Conservation (phyloP, 1,139 yeast species). For the Dujonia santamariae region DNA sequence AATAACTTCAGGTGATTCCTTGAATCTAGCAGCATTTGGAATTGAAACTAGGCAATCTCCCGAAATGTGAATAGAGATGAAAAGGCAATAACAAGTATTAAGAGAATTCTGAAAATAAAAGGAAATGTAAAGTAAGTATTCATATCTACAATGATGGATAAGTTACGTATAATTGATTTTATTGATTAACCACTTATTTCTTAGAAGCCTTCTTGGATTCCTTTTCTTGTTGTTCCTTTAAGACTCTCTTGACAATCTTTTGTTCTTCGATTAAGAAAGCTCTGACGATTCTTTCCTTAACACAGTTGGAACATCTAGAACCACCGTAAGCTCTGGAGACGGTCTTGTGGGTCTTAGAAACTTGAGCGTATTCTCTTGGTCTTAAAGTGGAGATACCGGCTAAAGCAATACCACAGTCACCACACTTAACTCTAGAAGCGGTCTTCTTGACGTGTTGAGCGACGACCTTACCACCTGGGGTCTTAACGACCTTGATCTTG, state of each 20-base stretch:
- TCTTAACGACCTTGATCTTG: conserved; percentile 98
- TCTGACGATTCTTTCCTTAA: conserved; percentile 97
- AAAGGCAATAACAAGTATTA: not conserved
- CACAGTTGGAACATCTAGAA: conserved; percentile 97
- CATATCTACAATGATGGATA: too few species aligned
- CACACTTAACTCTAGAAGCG: conserved; percentile 97
- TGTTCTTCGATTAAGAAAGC: conserved; percentile 99
- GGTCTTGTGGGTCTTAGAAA: conserved; percentile 95
- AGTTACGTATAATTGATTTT: conserved; percentile 6
- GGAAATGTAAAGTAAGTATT: not conserved
- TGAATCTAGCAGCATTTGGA: too few species aligned
- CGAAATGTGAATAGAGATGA: too few species aligned
- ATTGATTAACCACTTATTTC: conserved; percentile 21
- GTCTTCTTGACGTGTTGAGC: conserved; percentile 96
- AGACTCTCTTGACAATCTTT: conserved; percentile 98
- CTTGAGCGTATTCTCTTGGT: conserved; percentile 95
- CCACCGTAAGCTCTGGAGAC: conserved; percentile 99
- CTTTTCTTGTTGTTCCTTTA: conserved; percentile 90
- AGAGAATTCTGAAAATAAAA: too few species aligned
- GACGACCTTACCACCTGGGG: conserved; percentile 98
- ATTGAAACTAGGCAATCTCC: too few species aligned
- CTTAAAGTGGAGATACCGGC: conserved; percentile 93
- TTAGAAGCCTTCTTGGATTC: conserved; percentile 45
- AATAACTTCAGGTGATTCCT: too few species aligned
- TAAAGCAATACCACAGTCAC: conserved; percentile 93